A percentile compares a stretch with the other conserved stretches of the same genome.
These are phyloP conservation scores for Saccharata proteae DNA, from an alignment of 2,329 filamentous ascomycete species.

Conservation along the genomic window DNA sequence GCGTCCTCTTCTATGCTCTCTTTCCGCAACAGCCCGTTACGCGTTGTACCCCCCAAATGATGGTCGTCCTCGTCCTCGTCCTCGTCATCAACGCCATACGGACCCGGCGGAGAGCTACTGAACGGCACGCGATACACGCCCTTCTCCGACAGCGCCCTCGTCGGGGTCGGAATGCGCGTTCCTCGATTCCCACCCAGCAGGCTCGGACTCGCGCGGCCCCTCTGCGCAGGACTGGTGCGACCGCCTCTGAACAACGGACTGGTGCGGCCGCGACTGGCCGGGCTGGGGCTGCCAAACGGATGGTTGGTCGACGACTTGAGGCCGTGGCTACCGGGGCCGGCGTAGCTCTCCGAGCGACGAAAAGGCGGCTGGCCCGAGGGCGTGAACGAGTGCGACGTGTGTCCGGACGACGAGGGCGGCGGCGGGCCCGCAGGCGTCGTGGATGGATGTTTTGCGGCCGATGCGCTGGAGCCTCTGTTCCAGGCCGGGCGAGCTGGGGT, in stretches of 20 bases:
- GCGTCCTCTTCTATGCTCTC: constrained; percentile 15
- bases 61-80: constrained; percentile 24
- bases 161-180: constrained; percentile 7
- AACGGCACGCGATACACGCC: constrained; percentile 14
- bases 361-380: constrained; percentile 40
- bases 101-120: constrained; percentile 23
- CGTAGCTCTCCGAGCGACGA: constrained; percentile 32
- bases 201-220: constrained; percentile 5
- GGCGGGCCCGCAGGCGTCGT: constrained; percentile 47
- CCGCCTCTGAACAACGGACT: background rate
- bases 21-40: constrained; percentile 10
- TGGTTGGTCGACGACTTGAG: constrained; percentile 9
- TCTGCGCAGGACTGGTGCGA: constrained; percentile 4
- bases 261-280: background rate
- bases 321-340: constrained; percentile 36
- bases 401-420: constrained; percentile 30
- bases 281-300: constrained; percentile 7
- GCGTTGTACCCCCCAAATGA: constrained; percentile 9
- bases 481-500: background rate
- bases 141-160: constrained; percentile 5
- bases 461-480: constrained; percentile 10
- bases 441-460: constrained; percentile 25
- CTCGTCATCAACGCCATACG: constrained; percentile 8
- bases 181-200: constrained; percentile 2
- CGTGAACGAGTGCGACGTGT: constrained; percentile 40